These are phyloP conservation scores for Sphaceloma murrayae DNA, from an alignment of 2,329 filamentous ascomycete species.

Conservation along the genomic window DNA sequence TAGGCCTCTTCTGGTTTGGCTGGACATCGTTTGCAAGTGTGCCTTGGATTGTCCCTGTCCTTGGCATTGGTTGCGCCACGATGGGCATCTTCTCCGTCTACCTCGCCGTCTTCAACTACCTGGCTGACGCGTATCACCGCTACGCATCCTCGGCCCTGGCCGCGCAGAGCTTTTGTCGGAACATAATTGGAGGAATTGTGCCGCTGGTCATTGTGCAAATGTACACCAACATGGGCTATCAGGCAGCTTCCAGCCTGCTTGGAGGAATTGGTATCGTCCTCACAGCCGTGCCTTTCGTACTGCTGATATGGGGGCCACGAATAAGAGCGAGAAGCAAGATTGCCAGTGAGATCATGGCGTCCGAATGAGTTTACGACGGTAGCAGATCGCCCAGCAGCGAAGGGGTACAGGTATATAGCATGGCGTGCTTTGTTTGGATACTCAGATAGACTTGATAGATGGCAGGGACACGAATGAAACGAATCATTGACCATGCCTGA, in stretches of 20 bases:
- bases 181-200: slow-evolving; percentile 71
- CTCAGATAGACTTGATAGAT: neutral
- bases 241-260: slow-evolving; percentile 61
- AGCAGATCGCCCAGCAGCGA: neutral
- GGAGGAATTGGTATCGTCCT: slow-evolving; percentile 59
- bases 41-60: slow-evolving; percentile 62
- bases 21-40: slow-evolving; percentile 55
- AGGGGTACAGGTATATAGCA: slow-evolving; percentile 1
- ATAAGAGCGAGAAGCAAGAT: slow-evolving; percentile 71
- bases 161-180: slow-evolving; percentile 77
- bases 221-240: slow-evolving; percentile 62
- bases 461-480: slow-evolving; percentile 10
- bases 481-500: neutral
- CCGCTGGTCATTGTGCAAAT: slow-evolving; percentile 65
- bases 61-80: slow-evolving; percentile 64
- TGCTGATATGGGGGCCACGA: slow-evolving; percentile 66
- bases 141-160: slow-evolving; percentile 81
- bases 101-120: slow-evolving; percentile 83
- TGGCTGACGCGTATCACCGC: slow-evolving; percentile 76
- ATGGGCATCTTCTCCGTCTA: slow-evolving; percentile 84
- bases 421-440: neutral
- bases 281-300: slow-evolving; percentile 76
- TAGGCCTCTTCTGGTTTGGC: slow-evolving; percentile 72
- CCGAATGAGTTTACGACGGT: slow-evolving; percentile 10
- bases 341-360: slow-evolving; percentile 42